Percentiles rank a stretch among this genome's conserved stretches.
phyloP scores from a whole-genome alignment of 116 monocot species.

The Phalaenopsis hybrid region DNA sequence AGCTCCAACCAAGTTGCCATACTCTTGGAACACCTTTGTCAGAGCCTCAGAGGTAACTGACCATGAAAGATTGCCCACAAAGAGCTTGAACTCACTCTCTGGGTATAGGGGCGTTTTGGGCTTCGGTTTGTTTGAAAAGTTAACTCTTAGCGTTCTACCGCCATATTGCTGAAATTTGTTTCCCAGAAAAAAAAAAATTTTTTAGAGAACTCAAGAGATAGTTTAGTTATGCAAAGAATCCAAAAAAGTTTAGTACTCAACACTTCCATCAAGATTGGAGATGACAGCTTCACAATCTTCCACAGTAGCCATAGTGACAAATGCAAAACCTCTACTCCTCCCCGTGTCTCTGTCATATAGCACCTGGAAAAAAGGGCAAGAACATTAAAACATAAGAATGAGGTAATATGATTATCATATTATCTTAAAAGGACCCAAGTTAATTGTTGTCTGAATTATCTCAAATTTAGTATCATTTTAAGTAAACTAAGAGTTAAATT shows the following conservation, averaged over 20 bases:
- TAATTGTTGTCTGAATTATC: too few species aligned
- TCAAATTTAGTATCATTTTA: too few species aligned
- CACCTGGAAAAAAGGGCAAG: slow-evolving; percentile 42
- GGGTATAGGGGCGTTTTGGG: slow-evolving; percentile 62
- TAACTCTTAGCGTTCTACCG: slow-evolving; percentile 72
- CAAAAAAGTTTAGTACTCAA: slow-evolving; percentile 17
- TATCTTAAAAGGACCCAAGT: too few species aligned
- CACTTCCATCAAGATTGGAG: slow-evolving; percentile 80
- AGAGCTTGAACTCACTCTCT: slow-evolving; percentile 79
- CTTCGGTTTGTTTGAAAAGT: slow-evolving; percentile 82
- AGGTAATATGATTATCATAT: too few species aligned
- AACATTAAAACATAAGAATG: too few species aligned
- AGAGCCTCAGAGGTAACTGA: slow-evolving; percentile 65
- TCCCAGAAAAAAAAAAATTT: not conserved
- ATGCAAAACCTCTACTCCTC: slow-evolving; percentile 91
- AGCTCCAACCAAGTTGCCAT: slow-evolving; percentile 75
- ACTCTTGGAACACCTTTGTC: slow-evolving; percentile 46
- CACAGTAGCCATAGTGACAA: slow-evolving; percentile 74
- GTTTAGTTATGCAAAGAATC: not conserved
- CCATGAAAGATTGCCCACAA: slow-evolving; percentile 92
- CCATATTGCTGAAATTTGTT: slow-evolving; percentile 55
- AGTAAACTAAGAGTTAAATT: too few species aligned
- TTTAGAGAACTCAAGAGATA: too few species aligned
- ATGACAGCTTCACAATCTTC: slow-evolving; percentile 83
- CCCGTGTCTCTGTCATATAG: slow-evolving; percentile 81